These are phyloP conservation scores for Spiraea crenata DNA, from an alignment of 331 rosid genomes.

Conservation along the genomic window DNA sequence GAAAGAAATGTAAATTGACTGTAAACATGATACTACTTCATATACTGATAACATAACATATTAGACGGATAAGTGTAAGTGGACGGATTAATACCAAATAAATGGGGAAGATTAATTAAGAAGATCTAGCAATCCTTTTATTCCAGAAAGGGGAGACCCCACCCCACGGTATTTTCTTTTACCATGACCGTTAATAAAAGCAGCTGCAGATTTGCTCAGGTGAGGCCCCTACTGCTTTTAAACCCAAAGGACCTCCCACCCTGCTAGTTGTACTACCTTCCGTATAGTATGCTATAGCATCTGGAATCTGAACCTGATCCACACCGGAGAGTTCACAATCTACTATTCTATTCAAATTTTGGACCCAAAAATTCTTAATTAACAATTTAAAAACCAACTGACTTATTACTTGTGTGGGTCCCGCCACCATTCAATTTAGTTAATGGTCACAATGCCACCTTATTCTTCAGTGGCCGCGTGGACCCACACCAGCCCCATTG, in stretches of 20 bases:
- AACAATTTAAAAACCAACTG: too few species aligned
- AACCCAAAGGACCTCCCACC: background rate
- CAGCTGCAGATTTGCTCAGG: constrained; percentile 8
- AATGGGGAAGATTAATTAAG: too few species aligned
- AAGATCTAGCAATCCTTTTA: background rate
- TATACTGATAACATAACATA: too few species aligned
- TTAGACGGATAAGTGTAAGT: too few species aligned
- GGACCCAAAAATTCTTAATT: background rate
- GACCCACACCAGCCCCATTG: constrained; percentile 11
- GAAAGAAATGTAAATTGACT: too few species aligned
- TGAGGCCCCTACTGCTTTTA: background rate
- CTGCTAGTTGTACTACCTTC: background rate
- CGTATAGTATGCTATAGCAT: background rate
- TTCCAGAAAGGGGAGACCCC: background rate
- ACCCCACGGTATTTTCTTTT: background rate
- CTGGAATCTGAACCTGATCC: background rate
- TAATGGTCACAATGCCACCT: constrained; percentile 2
- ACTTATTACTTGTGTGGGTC: background rate
- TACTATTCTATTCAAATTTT: too few species aligned
- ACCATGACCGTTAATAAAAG: constrained; percentile 23
- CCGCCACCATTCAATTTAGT: background rate
- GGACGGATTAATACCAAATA: too few species aligned
- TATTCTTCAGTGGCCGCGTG: constrained; percentile 7
- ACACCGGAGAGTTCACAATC: background rate
- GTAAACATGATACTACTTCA: too few species aligned